Percentiles rank a stretch among this genome's conserved stretches.
Evolutionary conservation across 2,329 filamentous ascomycete species (phyloP).

Genomic region (Microsporum canis): DNA sequence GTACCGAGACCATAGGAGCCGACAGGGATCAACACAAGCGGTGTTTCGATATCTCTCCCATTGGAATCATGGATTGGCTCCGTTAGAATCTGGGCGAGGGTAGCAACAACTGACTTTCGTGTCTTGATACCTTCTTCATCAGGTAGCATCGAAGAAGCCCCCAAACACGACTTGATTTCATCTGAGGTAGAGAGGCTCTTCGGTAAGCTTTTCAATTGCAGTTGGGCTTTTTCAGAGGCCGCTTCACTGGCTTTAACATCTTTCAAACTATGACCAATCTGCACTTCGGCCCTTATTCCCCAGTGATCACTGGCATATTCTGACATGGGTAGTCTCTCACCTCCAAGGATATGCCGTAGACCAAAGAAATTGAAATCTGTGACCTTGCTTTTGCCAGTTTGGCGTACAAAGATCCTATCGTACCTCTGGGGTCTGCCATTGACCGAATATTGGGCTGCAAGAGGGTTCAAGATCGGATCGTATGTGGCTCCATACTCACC

Average conservation of each 20-base stretch:
- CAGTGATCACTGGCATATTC: constrained; percentile 26
- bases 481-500: constrained; percentile 57
- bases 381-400: constrained; percentile 33
- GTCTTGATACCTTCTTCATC: constrained; percentile 4
- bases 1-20: constrained; percentile 55
- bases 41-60: constrained; percentile 15
- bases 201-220: neutral
- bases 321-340: neutral
- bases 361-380: constrained; percentile 50
- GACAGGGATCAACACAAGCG: constrained; percentile 48
- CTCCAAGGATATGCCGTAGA: constrained; percentile 21
- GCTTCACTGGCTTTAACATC: neutral
- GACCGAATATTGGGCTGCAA: constrained; percentile 44
- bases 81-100: constrained; percentile 8
- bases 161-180: constrained; percentile 3
- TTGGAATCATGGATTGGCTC: constrained; percentile 17
- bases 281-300: constrained; percentile 12
- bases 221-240: neutral
- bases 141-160: constrained; percentile 5
- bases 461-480: constrained; percentile 46
- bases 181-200: neutral
- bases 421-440: constrained; percentile 53
- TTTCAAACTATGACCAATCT: neutral
- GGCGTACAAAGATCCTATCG: constrained; percentile 48
- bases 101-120: constrained; percentile 8